Conservation (phyloP, 139 green algal species). For the Asterochloris sp. region DNA sequence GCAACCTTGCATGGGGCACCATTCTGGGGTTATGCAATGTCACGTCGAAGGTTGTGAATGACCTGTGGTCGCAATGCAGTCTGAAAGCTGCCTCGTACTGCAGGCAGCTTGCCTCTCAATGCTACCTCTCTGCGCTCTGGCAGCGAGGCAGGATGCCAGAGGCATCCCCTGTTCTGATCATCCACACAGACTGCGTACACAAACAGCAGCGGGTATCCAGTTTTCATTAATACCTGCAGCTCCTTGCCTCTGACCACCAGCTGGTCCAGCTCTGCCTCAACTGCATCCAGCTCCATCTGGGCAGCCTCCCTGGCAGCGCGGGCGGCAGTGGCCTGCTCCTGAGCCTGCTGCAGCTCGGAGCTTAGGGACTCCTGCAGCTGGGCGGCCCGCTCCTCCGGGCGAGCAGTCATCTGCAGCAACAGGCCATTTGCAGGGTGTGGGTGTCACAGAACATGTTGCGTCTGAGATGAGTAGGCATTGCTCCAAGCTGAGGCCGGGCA, state of each 20-base stretch:
- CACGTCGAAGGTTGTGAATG: too few relatives aligned
- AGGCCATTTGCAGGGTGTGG: neutral
- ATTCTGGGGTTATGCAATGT: too few relatives aligned
- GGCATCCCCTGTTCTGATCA: neutral
- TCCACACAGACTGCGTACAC: neutral
- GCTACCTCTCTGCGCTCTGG: neutral
- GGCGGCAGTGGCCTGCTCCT: conserved; percentile 7
- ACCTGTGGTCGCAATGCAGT: too few relatives aligned
- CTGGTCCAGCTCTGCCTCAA: conserved; percentile 16
- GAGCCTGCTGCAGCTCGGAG: conserved; percentile 12
- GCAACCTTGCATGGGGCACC: too few relatives aligned
- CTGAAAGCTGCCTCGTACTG: too few relatives aligned
- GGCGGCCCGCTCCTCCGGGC: neutral
- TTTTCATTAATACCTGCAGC: neutral
- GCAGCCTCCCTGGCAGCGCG: conserved; percentile 1
- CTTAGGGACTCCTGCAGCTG: conserved; percentile 3
- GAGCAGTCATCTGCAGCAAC: neutral
- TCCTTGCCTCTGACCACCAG: neutral
- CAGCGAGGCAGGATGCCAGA: neutral
- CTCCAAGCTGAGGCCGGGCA: neutral
- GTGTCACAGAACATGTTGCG: neutral
- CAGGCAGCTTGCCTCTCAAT: too few relatives aligned
- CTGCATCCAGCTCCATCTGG: conserved; percentile 7
- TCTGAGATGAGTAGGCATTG: neutral
- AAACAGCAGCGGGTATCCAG: neutral